Evolutionary conservation across 441 rosid species (phyloP), one percentile per base, ranked within the genome.

Genomic region (Bocquillonia castaneifolia): DNA sequence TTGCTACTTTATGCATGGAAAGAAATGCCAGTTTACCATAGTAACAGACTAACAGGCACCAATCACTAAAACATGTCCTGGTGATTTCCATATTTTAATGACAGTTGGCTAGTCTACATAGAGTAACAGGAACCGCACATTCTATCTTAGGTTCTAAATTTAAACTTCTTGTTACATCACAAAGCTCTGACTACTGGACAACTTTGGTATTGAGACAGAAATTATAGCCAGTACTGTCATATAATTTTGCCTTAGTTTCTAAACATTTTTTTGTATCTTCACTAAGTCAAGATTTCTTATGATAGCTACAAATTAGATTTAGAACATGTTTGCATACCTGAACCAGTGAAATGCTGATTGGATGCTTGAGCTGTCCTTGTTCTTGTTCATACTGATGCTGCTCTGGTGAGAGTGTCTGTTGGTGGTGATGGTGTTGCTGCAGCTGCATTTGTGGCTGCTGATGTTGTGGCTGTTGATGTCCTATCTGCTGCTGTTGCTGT

Each of bases 401-500:
- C 48, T 76, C 77, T 44, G 73, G 22, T 51, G 57, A 6, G 67
- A 74, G 68, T 56, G 74, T 66, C 40, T 65, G 83, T 29, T 66
- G 80, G 23, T 77, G 81, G 22, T 36, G 68, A 36, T 70, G 58
- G n/a, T 15, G 70, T 48, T n/a, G 72, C 45, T 69, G 74, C 51
- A 67, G 76, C 4, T 53, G 79, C 45, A 61, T 72, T 34, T 66
- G 80, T 57, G 17, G 67, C 26, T 47, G 60, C 6, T 45, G 67
- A 6, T 56, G 72, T 25, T 53, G 58, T 26, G n/a, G 64, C 15
- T 65, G 73, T 58, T 77, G 80, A 23, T 32, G 40, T 23, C 66
- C 81, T 32, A 71, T 81, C 50, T 64, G 83, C 64, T 66, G 73
- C 23, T 59, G 67, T 36, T 69, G 85, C 31, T 67, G 79, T 31